Percentiles rank a stretch among this genome's conserved stretches.
phyloP scores from a whole-genome alignment of 2,329 filamentous ascomycete species.

The Didymella glomerata region DNA sequence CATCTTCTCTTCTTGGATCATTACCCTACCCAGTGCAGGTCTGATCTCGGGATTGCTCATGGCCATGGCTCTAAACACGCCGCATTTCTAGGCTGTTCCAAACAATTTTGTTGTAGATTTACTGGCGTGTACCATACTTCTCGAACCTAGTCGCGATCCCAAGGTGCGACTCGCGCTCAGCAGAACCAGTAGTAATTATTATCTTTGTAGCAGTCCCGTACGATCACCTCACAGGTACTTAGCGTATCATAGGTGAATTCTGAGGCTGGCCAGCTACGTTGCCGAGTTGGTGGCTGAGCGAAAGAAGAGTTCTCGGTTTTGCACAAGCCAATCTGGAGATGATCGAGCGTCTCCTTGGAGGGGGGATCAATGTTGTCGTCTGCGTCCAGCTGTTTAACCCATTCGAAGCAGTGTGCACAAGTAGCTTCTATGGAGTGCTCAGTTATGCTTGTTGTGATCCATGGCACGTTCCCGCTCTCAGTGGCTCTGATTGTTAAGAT shows the following conservation, averaged over 20 bases:
- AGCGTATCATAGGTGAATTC: not conserved
- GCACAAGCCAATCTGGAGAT: not conserved
- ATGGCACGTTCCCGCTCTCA: not conserved
- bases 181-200: not conserved
- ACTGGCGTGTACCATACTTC: not conserved
- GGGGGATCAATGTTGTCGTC: not conserved
- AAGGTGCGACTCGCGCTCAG: not conserved
- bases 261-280: not conserved
- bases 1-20: constrained; percentile 55
- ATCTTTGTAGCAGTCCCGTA: not conserved
- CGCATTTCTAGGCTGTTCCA: constrained; percentile 39
- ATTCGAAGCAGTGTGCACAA: not conserved
- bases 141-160: not conserved
- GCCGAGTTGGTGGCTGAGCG: not conserved
- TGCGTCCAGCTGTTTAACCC: too few relatives aligned
- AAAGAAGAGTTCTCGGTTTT: not conserved
- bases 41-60: constrained; percentile 53
- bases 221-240: not conserved
- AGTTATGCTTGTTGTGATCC: not conserved
- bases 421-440: not conserved
- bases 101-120: not conserved
- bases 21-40: constrained; percentile 54
- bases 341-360: not conserved
- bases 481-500: not conserved
- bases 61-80: constrained; percentile 54